Conservation (phyloP, 2,329 filamentous ascomycete genomes). For the Paracoccidioides lutzii region DNA sequence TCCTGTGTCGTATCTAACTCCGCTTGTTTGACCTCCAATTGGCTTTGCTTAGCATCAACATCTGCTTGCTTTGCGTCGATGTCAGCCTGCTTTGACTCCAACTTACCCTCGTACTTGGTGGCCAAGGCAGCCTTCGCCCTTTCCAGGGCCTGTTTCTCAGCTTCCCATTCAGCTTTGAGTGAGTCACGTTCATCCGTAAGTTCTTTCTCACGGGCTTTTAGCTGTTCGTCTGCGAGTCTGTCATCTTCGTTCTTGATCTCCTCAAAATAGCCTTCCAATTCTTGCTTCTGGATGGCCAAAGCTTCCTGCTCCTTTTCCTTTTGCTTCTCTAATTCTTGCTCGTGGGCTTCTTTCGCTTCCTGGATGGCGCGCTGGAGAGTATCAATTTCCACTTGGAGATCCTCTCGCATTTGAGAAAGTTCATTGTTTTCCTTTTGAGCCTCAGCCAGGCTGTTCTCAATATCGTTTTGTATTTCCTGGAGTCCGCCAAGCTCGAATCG, state of each 20-base stretch:
- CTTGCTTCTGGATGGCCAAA: slow-evolving; percentile 32
- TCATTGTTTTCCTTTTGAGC: slow-evolving; percentile 33
- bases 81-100: slow-evolving; percentile 17
- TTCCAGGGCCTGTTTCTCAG: slow-evolving; percentile 27
- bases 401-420: slow-evolving; percentile 32
- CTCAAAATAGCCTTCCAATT: slow-evolving; percentile 36
- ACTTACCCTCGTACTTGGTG: slow-evolving; percentile 22
- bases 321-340: slow-evolving; percentile 32
- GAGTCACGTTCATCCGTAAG: slow-evolving; percentile 29
- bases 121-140: slow-evolving; percentile 25
- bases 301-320: slow-evolving; percentile 30
- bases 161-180: slow-evolving; percentile 24
- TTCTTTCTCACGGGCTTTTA: slow-evolving; percentile 30
- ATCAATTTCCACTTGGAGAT: slow-evolving; percentile 31
- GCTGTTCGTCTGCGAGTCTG: slow-evolving; percentile 24
- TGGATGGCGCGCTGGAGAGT: slow-evolving; percentile 26
- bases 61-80: slow-evolving; percentile 21
- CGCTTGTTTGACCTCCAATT: slow-evolving; percentile 18
- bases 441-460: slow-evolving; percentile 34
- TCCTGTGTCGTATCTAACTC: slow-evolving; percentile 17
- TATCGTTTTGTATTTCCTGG: slow-evolving; percentile 41
- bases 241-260: slow-evolving; percentile 33
- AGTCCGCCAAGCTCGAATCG: slow-evolving; percentile 39
- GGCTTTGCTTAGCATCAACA: slow-evolving; percentile 23
- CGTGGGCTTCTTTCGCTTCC: slow-evolving; percentile 26